Conservation (phyloP, 129 eudicot genomes). For the Tagetes erecta region DNA sequence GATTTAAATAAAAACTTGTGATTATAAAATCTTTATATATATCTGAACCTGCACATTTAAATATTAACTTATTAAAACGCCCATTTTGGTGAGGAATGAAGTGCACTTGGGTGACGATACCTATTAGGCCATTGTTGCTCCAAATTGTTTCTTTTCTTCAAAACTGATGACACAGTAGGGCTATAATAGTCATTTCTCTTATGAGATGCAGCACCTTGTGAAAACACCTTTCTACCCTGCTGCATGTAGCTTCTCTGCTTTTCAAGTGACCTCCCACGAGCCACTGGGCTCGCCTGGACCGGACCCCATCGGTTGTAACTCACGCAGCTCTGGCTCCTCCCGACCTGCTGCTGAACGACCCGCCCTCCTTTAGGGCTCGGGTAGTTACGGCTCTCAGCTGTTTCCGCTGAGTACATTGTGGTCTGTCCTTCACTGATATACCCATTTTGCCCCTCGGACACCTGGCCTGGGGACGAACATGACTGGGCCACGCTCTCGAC, state of each 20-base stretch:
- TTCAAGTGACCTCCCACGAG: constrained; percentile 60
- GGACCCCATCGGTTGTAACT: constrained; percentile 88
- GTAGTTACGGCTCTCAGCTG: constrained; percentile 89
- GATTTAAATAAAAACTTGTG: too few species aligned
- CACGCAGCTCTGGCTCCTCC: constrained; percentile 98
- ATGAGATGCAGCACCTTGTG: constrained; percentile 83
- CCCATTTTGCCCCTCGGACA: constrained; percentile 45
- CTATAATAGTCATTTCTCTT: constrained; percentile 83
- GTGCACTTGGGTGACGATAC: constrained; percentile 49
- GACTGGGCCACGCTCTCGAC: constrained; percentile 53
- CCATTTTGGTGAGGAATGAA: constrained; percentile 85
- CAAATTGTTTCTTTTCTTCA: constrained; percentile 78
- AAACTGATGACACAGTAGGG: constrained; percentile 90
- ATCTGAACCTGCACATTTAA: constrained; percentile 35
- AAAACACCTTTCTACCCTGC: constrained; percentile 70
- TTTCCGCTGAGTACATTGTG: constrained; percentile 95
- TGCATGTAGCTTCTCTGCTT: constrained; percentile 71
- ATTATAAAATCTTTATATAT: constrained; percentile 7
- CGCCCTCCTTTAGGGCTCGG: constrained; percentile 69
- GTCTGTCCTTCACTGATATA: constrained; percentile 91
- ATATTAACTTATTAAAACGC: constrained; percentile 47
- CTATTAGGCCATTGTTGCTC: constrained; percentile 64
- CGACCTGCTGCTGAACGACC: constrained; percentile 56
- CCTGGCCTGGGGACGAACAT: constrained; percentile 47
- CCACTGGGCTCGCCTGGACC: constrained; percentile 56